Conservation (phyloP, 352 stramenopile genomes). For the Phytophthora pini region DNA sequence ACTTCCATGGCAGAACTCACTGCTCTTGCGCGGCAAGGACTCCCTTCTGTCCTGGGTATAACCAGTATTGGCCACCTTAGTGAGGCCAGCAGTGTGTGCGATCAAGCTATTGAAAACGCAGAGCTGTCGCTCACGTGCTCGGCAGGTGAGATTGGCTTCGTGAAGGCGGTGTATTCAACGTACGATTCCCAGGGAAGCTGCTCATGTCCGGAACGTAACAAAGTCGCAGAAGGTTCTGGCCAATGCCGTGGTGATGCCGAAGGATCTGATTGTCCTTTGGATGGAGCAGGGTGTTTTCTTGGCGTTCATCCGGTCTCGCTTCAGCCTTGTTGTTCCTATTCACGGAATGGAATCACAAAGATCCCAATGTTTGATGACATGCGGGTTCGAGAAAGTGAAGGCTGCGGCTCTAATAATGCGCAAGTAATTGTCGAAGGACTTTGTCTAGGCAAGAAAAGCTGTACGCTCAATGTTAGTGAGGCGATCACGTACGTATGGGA, state of each 20-base stretch:
- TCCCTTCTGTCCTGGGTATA: conserved; percentile 73
- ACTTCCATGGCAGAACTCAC: conserved; percentile 64
- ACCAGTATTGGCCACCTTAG: conserved; percentile 83
- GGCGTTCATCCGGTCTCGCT: conserved; percentile 71
- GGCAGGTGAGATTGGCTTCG: conserved; percentile 74
- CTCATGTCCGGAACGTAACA: conserved; percentile 70
- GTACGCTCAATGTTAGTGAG: conserved; percentile 71
- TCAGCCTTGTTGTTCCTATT: conserved; percentile 66
- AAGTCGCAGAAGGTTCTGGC: conserved; percentile 61
- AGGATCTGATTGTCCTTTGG: conserved; percentile 45
- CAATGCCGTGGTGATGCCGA: conserved; percentile 50
- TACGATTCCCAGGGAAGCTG: conserved; percentile 69
- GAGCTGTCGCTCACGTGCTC: conserved; percentile 68
- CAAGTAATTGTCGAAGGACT: conserved; percentile 77
- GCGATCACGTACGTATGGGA: conserved; percentile 65
- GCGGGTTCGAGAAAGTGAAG: conserved; percentile 48
- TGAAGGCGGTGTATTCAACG: conserved; percentile 81
- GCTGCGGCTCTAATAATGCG: conserved; percentile 51
- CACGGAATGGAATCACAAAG: conserved; percentile 35
- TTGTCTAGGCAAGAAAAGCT: conserved; percentile 75
- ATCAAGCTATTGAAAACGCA: conserved; percentile 60
- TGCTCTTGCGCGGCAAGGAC: conserved; percentile 69
- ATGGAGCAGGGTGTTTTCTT: conserved; percentile 69
- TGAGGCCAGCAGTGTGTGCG: conserved; percentile 70
- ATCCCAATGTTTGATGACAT: conserved; percentile 60